Evolutionary conservation across 148 eudicot species (phyloP), one percentile per base, ranked within the genome.

Genomic region (Vaccinium darrowii): DNA sequence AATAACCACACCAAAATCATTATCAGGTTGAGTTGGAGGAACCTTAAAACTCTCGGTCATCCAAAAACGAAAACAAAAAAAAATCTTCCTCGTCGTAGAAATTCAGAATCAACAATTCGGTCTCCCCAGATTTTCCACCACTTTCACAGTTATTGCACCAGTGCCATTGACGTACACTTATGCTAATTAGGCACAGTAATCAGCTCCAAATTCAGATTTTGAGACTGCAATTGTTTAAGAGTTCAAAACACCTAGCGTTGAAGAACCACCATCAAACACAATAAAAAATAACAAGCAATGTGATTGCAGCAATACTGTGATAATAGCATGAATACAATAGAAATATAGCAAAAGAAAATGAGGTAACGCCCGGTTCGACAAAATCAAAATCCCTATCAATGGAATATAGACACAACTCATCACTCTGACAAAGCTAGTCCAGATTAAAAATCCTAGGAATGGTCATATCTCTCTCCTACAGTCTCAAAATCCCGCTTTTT

Each of bases 391-490:
- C 71, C 75, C 79, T 65, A 76, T n/a, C 51, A 62, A 76, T 81
- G 81, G 81, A 86, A 85, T 92, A 89, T 92, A 84, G 84, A 91
- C 93, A 51, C 57, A 89, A 83, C 57, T 84, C 15, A 88, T 73
- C 83, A 82, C 65, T 82, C 88, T 82, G 75, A 30, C 8, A 54
- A 84, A 86, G 88, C 84, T 81, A 86, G 52, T 82, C 71, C 23
- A 62, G 47, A 50, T 33, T 58, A 78, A 52, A 80, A 80, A 82
- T 74, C 72, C 23, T 72, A 67, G 58, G 50, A 52, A 65, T 57
- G 84, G 73, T 62, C 76, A 83, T 33, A 33, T 33, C 36, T 75
- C 84, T 73, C 76, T 63, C 11, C 25, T 58, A 80, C 60, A 47
- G 21, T 71, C 83, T 81, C 88, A 76, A 71, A 80, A 83, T 75